Percentiles rank a stretch among this genome's conserved stretches.
Evolutionary conservation across 176 grass and related monocot species (phyloP).

Genomic region (Ananas comosus): DNA sequence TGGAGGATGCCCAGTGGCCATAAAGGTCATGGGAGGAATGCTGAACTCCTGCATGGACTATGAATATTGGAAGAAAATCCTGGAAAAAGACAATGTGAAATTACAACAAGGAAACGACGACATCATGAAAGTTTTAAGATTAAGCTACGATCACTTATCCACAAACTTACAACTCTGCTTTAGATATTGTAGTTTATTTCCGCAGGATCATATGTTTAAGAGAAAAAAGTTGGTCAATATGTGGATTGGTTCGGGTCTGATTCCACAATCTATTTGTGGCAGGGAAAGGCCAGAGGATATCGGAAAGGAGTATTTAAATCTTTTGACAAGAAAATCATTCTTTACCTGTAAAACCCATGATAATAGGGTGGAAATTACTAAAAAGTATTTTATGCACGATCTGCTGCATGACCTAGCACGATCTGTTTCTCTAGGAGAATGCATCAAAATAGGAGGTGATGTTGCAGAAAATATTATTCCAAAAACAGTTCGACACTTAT

Average conservation of each 20-base stretch:
- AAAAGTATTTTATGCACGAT: constrained; percentile 12
- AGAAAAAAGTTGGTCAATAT: constrained; percentile 3
- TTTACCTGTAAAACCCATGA: not conserved
- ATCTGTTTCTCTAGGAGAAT: constrained; percentile 20
- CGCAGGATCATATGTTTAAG: not conserved
- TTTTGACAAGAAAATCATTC: constrained; percentile 18
- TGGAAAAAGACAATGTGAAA: not conserved
- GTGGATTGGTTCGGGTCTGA: constrained; percentile 20
- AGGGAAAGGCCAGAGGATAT: constrained; percentile 12
- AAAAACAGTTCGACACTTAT: not conserved
- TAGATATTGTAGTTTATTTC: constrained; percentile 27
- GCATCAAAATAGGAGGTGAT: not conserved
- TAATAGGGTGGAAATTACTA: not conserved
- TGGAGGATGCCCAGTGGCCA: constrained; percentile 15
- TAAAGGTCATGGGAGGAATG: constrained; percentile 19
- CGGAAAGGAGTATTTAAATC: constrained; percentile 6
- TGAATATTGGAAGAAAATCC: constrained; percentile 1
- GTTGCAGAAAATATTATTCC: not conserved
- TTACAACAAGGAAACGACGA: constrained; percentile 10
- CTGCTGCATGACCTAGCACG: constrained; percentile 18
- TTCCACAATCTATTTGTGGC: not conserved
- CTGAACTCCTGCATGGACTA: constrained; percentile 4
- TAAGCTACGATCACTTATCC: constrained; percentile 23
- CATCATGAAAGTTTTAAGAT: constrained; percentile 20
- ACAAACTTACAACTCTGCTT: constrained; percentile 18